Base-by-base conservation (phyloP, 768 basidiomycete genomes). In the Pulveroboletus sp. region DNA sequence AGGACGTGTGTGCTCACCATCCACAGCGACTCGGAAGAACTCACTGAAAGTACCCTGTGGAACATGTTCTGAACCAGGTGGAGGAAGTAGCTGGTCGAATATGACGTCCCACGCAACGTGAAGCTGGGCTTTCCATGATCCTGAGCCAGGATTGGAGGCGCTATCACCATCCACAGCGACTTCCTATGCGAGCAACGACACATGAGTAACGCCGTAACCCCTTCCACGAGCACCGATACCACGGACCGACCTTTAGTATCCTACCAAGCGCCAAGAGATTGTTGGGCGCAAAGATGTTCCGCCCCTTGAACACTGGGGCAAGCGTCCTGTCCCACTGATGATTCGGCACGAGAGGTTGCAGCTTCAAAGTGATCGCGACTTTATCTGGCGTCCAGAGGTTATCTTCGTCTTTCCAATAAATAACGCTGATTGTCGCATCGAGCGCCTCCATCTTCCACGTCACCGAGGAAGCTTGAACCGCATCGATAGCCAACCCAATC, bases 101-200 rank as follows among this genome's bases (percentile, higher is more conserved):
- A 98, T 78, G 50, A 84, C 71, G 53, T 83, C 81, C 95, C 95
- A 99, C 21, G 85, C 89, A 65, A 90, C 93, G 64, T 96, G 95
- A 38, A 94, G 74, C 62, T 93, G 85, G 49, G 93, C 85, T 65
- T 89, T 94, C 93, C 93, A 92, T 12, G 79, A 67, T 32, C 80
- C 79, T 32, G 76, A 69, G 10, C 75, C 73, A 2, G 76, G 68
- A 51, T 82, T 82, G 10, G 75, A 62, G 2, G 68, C 63, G 15
- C 76, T 78, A 14, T 82, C 79, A 5, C 82, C 82, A 33, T 82
- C 80, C 6, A 71, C 61, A 8, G 74, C 72, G 14, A 77, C 76
- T 64, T 85, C 85, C 86, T 87, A 50, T 14, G 18, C 18, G 37
- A 46, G 2, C 7, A 39, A n/a, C 12, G 6, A 32, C 14, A 42